A percentile compares a stretch with the other conserved stretches of the same genome.
Evolutionary conservation across 108 stramenopile species (phyloP).

Genomic region (Nannochloropsis granulata): DNA sequence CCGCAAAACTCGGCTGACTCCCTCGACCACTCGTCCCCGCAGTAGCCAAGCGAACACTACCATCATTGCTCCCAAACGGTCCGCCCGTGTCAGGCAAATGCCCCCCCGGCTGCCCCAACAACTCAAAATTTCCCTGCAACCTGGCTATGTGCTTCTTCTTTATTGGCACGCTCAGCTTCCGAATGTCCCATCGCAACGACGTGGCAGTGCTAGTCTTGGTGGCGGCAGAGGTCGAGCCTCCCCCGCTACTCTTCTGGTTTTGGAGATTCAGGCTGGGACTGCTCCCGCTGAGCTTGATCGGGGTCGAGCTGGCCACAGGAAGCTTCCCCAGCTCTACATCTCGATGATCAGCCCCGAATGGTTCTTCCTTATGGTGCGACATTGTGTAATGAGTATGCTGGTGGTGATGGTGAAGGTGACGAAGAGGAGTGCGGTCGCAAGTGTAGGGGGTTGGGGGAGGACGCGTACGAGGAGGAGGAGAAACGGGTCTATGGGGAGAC

Average conservation of each 20-base stretch:
- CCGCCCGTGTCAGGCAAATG: neutral
- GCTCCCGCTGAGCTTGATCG: neutral
- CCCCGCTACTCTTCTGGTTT: neutral
- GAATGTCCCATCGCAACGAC: neutral
- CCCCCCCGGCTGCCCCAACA: neutral
- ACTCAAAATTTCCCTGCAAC: neutral
- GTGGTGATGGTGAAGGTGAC: no score
- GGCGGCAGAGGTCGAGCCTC: neutral
- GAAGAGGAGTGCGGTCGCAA: no score
- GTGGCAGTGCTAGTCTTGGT: neutral
- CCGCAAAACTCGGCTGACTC: neutral
- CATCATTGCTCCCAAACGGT: neutral
- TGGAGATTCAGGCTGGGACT: neutral
- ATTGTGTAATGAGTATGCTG: no score
- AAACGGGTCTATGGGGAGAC: no score
- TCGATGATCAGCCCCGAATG: no score
- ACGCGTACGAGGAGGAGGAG: no score
- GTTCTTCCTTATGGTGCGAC: no score
- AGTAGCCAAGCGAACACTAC: neutral
- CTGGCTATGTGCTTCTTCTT: neutral
- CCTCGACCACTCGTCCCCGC: neutral
- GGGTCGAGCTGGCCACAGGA: neutral
- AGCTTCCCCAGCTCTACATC: neutral
- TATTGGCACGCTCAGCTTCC: neutral
- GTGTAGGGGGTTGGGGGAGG: no score